These are phyloP conservation scores for Fusarium sp. DNA, from an alignment of 2,329 filamentous ascomycete genomes.

Conservation along the genomic window DNA sequence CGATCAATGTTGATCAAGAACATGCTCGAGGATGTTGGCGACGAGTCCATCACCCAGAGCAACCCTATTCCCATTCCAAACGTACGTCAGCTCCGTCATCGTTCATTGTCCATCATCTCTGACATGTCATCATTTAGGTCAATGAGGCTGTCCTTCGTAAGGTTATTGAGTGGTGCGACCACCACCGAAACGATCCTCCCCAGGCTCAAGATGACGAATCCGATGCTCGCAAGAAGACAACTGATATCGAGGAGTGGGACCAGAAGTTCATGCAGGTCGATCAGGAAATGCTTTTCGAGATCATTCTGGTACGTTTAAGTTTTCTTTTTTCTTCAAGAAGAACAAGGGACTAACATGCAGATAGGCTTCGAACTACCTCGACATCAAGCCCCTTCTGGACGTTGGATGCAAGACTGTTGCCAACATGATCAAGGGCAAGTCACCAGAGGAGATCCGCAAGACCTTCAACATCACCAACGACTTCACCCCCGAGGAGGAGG, in stretches of 20 bases:
- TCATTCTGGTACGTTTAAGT: constrained; percentile 81
- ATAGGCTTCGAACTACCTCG: constrained; percentile 96
- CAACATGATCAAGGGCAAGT: constrained; percentile 99
- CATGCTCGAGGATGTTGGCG: constrained; percentile 93
- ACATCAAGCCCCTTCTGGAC: constrained; percentile 97
- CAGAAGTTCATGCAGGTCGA: constrained; percentile 99
- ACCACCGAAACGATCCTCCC: constrained; percentile 92
- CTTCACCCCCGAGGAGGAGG: constrained; percentile 98
- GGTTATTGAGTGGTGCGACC: constrained; percentile 97
- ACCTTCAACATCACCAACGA: constrained; percentile 99
- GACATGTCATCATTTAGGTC: constrained; percentile 65
- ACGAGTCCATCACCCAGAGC: constrained; percentile 62
- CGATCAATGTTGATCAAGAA: constrained; percentile 97
- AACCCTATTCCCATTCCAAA: constrained; percentile 91
- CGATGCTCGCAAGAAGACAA: constrained; percentile 96
- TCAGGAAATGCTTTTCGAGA: constrained; percentile 99
- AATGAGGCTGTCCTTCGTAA: constrained; percentile 95
- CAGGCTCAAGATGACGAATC: constrained; percentile 87
- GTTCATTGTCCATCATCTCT: constrained; percentile 21
- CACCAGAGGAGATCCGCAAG: constrained; percentile 98
- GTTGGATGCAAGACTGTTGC: constrained; percentile 99
- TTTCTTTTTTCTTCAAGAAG: not conserved
- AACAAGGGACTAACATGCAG: constrained; percentile 38
- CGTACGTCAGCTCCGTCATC: constrained; percentile 58
- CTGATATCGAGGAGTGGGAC: constrained; percentile 99